A percentile compares a stretch with the other conserved stretches of the same genome.
Conservation (phyloP, 352 stramenopile species). For the Phytophthora foliorum region DNA sequence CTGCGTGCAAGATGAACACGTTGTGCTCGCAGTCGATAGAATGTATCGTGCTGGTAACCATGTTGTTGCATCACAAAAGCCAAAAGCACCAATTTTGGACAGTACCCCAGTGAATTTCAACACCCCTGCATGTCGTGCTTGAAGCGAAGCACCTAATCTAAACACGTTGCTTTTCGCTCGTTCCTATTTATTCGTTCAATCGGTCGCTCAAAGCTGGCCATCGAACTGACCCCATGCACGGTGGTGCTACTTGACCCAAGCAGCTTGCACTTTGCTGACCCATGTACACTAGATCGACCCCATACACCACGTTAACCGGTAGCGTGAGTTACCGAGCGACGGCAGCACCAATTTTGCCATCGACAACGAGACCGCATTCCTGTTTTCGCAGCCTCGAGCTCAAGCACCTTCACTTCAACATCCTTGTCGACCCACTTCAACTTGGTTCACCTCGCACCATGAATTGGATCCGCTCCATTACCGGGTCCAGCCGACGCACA, state of each 20-base stretch:
- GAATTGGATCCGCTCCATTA: constrained; percentile 17
- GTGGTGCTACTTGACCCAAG: constrained; percentile 16
- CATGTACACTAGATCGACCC: not conserved
- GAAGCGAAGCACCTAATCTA: not conserved
- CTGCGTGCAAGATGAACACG: not conserved
- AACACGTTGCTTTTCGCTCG: constrained; percentile 1
- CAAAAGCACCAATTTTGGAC: no score
- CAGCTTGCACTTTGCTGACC: no score
- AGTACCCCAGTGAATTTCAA: no score
- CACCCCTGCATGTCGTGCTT: not conserved
- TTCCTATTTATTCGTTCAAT: constrained; percentile 14
- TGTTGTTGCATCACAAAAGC: no score
- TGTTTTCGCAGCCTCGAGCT: constrained; percentile 18
- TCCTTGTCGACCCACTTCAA: not conserved
- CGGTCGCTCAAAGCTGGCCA: constrained; percentile 16
- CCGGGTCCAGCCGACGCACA: constrained; percentile 1
- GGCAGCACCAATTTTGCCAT: not conserved
- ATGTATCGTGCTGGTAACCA: not conserved
- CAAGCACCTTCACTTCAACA: constrained; percentile 21
- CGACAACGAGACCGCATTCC: constrained; percentile 18
- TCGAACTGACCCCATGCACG: constrained; percentile 13
- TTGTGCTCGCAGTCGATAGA: not conserved
- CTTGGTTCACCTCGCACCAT: constrained; percentile 1
- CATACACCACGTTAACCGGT: not conserved
- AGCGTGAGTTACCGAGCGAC: not conserved